Base-by-base conservation (phyloP, 306 rosid species). In the Ziziphus jujuba region DNA sequence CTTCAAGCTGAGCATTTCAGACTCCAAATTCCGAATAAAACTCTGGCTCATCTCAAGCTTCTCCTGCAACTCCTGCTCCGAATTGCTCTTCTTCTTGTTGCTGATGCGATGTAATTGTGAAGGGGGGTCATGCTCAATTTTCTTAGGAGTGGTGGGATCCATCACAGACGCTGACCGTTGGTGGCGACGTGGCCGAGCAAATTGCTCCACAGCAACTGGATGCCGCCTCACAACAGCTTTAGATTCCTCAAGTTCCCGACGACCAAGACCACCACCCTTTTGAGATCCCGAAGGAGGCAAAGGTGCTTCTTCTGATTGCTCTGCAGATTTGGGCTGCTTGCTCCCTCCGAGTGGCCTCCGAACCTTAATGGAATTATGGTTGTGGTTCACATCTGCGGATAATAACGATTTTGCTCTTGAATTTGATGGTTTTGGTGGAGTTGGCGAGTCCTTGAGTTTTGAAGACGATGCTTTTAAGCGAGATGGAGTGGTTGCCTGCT, bases 1-100 rank as follows among this genome's bases (percentile, higher is more conserved):
- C 75, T 82, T 87, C 91, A 92, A 78, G 0, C 43, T 79, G 48
- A 67, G 56, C 63, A 92, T 77, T 66, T 87, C 87, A 70, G 81
- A 75, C 77, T 83, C 79, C 81, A 89, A 82, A 77, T 47, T 67
- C 75, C 69, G 73, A 48, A 85, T 79, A 90, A 87, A 80, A 73
- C 53, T 73, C 70, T 89, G 90, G 31, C 85, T 79, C 67, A 70
- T 21, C 20, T 78, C 78, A 49, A 84, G 75, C 68, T 84, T 87
- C 35, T 80, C 82, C 69, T 62, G 54, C 76, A 81, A 77, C 56
- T 75, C 87, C 53, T 78, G 78, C 73, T 73, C 86, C 69, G 58
- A 78, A 84, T 77, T 20, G n/a, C n/a, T n/a, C n/a, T n/a, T n/a
- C n/a, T n/a, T 28, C 33, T 28, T 28, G 33, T 28, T 28, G 33